phyloP scores from a whole-genome alignment of 305 asterid species.

The Rubia balearica region DNA sequence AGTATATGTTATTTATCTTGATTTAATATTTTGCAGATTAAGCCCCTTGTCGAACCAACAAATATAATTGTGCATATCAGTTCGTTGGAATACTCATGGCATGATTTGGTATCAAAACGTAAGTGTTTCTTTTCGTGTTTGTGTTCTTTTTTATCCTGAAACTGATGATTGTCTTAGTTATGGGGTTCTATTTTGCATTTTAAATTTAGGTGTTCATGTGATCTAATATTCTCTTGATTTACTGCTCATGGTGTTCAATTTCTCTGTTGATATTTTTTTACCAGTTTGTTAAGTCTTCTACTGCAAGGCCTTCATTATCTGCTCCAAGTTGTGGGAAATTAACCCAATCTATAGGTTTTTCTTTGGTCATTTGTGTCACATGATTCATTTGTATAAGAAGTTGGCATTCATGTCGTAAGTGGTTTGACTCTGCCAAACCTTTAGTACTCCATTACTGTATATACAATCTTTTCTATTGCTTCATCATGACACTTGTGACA shows the following conservation, averaged over 20 bases:
- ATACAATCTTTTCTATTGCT: too few relatives aligned
- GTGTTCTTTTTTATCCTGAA: neutral
- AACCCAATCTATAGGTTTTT: neutral
- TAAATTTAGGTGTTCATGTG: neutral
- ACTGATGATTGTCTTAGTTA: neutral
- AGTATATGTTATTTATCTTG: conserved; percentile 2
- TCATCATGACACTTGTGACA: neutral
- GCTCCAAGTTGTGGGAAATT: neutral
- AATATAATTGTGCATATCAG: conserved; percentile 40
- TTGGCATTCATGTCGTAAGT: neutral
- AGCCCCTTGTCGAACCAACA: conserved; percentile 81
- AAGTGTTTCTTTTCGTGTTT: conserved; percentile 21
- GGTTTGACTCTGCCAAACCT: neutral
- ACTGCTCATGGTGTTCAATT: neutral
- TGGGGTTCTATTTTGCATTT: neutral
- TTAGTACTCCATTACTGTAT: neutral
- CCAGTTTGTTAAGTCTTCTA: neutral
- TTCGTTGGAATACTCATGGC: conserved; percentile 74
- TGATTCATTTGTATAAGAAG: neutral
- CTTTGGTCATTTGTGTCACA: neutral
- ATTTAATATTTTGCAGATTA: conserved; percentile 52
- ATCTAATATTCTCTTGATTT: neutral
- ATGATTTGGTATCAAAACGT: conserved; percentile 76
- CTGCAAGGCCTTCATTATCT: neutral
- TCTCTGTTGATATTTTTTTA: neutral